These are phyloP conservation scores for Ceratocystis destructans DNA, from an alignment of 2,329 filamentous ascomycete species.

Conservation along the genomic window DNA sequence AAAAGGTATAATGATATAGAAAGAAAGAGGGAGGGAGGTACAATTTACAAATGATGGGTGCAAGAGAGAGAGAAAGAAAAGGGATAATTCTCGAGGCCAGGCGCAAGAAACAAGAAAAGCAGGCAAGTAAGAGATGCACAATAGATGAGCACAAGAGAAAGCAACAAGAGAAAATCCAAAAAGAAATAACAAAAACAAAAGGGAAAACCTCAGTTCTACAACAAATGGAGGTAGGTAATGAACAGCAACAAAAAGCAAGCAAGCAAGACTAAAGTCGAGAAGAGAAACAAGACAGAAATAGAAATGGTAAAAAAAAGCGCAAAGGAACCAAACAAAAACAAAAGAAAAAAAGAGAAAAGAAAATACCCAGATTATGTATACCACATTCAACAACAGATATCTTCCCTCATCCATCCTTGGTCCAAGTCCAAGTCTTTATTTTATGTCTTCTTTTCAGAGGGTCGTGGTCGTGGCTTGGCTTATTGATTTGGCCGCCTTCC, in stretches of 20 bases:
- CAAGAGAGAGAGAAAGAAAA: not conserved
- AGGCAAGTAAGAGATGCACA: not conserved
- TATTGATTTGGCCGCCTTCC: no score
- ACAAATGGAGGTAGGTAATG: not conserved
- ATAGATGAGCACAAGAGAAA: not conserved
- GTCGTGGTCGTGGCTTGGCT: no score
- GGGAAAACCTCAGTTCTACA: not conserved
- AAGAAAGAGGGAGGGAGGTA: not conserved
- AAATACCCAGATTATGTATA: not conserved
- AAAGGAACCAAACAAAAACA: not conserved
- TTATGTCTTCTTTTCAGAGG: no score
- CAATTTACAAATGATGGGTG: not conserved
- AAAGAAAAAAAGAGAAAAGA: not conserved
- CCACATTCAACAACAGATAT: no score
- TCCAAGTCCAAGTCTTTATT: no score
- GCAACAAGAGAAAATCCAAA: not conserved
- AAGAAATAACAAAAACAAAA: not conserved
- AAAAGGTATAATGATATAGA: not conserved
- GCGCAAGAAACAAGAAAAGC: not conserved
- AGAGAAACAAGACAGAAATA: not conserved
- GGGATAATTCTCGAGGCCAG: not conserved
- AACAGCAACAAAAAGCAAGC: not conserved
- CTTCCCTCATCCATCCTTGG: no score
- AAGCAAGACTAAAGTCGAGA: not conserved
- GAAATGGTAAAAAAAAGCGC: not conserved